Conservation (phyloP, 73 alveolate genomes). For the Durusdinium trenchii region DNA sequence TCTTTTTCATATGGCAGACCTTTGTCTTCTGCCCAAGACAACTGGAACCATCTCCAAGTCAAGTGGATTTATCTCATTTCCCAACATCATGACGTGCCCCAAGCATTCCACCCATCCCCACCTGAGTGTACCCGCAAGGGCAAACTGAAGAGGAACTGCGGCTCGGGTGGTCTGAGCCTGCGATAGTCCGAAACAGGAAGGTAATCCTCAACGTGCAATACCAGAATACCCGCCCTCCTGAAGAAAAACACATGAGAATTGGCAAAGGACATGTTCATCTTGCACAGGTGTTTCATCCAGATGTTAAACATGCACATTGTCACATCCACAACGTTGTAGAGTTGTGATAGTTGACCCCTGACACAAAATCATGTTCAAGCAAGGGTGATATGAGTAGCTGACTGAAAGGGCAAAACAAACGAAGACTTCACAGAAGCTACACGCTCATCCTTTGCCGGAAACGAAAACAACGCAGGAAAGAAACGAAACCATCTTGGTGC, state of each 20-base stretch:
- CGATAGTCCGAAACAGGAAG: too few relatives aligned
- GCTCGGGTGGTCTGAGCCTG: constrained; percentile 89
- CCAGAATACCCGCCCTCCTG: background rate
- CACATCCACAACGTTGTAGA: background rate
- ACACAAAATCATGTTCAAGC: too few relatives aligned
- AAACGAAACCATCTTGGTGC: background rate
- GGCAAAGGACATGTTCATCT: background rate
- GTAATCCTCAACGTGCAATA: too few relatives aligned
- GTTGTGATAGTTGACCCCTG: background rate
- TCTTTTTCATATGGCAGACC: too few relatives aligned
- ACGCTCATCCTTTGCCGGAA: background rate
- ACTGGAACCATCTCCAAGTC: too few relatives aligned
- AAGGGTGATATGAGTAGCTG: too few relatives aligned
- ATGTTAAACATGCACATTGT: background rate
- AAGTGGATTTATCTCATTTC: too few relatives aligned
- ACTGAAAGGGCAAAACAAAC: too few relatives aligned
- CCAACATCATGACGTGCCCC: too few relatives aligned
- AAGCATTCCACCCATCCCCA: background rate
- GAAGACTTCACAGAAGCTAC: too few relatives aligned
- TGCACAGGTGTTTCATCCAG: background rate
- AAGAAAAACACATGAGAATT: background rate
- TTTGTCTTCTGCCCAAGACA: too few relatives aligned
- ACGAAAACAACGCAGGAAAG: background rate
- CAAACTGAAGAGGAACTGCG: constrained; percentile 81
- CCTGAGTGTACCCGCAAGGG: constrained; percentile 62